Evolutionary conservation across 1,284 basidiomycete species (phyloP), one percentile per base, ranked within the genome.

Genomic region (Malassezia pachydermatis): DNA sequence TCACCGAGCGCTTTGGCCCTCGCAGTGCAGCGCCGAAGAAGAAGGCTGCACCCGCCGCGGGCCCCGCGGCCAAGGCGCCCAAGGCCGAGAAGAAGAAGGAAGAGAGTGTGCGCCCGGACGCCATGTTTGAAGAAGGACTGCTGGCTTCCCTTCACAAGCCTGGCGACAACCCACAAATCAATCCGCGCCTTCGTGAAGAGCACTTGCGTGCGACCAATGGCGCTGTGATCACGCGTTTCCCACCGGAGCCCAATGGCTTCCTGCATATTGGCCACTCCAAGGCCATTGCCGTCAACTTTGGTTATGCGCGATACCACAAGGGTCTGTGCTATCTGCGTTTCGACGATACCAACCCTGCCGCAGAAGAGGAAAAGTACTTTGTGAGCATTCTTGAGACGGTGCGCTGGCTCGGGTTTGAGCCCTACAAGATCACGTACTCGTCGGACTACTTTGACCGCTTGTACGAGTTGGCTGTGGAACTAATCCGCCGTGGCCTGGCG

Each of bases 351-450:
- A 99, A 99, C 73, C 94, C 94, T 0, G 88, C 94, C 74, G 88
- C 88, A 40, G 94, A 99, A 73, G 94, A 98, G 75, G 88, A 82
- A 35, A 78, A 81, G 58, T 98, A 94, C 75, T 95, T 98, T 68
- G 88, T 92, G 72, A 92, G 86, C 55, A 96, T 98, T 47, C 76
- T 98, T 64, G 90, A 96, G 75, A 88, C 84, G 57, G 80, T 98
- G 39, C 80, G 90, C 58, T 99, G 94, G 94, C 79, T 99, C 23
- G 94, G 94, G 1, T 99, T 83, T 65, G 90, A 98, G 73, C 94
- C 94, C 5, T 96, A 86, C 86, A 88, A 88, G 75, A 89, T 99
- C 76, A 98, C 94, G 11, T 98, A 98, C 74, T 96, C 92, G 42
- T 92, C 88, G 67, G 94, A 98, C 75, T 88, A 98, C 75, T 98